Conservation (phyloP, 768 basidiomycete species). For the Terana coerulea region DNA sequence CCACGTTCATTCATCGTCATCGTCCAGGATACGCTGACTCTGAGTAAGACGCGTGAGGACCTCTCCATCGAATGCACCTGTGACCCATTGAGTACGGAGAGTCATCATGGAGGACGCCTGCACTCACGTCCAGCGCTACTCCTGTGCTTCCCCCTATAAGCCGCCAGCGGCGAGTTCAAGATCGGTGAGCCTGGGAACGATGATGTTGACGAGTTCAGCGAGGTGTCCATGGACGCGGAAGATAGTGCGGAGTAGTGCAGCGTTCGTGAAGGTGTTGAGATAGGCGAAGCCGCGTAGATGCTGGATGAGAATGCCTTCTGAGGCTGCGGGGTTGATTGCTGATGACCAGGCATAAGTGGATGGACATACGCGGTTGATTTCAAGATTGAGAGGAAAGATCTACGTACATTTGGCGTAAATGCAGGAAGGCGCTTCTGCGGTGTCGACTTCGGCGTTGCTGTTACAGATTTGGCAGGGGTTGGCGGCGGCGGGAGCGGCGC, state of each 20-base stretch:
- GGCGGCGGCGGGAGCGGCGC: constrained; percentile 26
- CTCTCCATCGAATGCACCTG: constrained; percentile 26
- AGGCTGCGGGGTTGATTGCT: constrained; percentile 22
- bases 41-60: constrained; percentile 20
- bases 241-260: constrained; percentile 30
- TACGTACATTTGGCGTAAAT: constrained; percentile 11
- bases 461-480: constrained; percentile 7
- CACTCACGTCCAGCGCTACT: constrained; percentile 33
- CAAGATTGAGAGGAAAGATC: constrained; percentile 20
- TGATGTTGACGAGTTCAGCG: constrained; percentile 32
- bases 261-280: constrained; percentile 34
- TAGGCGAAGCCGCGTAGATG: constrained; percentile 29
- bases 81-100: background rate
- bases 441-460: constrained; percentile 1
- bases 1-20: constrained; percentile 10
- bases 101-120: background rate
- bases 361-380: constrained; percentile 9
- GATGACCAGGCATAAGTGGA: background rate
- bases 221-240: constrained; percentile 24
- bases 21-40: constrained; percentile 12
- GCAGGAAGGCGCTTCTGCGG: constrained; percentile 4
- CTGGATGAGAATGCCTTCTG: constrained; percentile 26
- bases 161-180: constrained; percentile 27
- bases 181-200: constrained; percentile 15
- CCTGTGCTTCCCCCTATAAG: constrained; percentile 36